Evolutionary conservation across 176 grass and related monocot genomes (phyloP).

Genomic region (Alopecurus myosuroides): DNA sequence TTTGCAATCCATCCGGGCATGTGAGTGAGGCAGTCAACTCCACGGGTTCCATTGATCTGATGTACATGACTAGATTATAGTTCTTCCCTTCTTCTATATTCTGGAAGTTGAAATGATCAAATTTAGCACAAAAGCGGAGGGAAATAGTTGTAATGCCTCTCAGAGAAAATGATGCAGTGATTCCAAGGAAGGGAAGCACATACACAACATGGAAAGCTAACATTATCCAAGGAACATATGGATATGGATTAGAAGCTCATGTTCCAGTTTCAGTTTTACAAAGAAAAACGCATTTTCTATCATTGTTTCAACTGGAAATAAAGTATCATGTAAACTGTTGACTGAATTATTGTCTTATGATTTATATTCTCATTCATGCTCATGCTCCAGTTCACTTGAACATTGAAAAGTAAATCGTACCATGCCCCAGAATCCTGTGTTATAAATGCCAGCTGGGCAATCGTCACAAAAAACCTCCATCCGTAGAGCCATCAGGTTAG

Average conservation of each 20-base stretch:
- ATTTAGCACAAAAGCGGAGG: background rate
- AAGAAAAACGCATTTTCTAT: background rate
- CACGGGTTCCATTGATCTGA: conserved; percentile 71
- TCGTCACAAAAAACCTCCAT: conserved; percentile 66
- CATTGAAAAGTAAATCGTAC: conserved; percentile 25
- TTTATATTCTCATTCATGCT: background rate
- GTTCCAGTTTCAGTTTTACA: background rate
- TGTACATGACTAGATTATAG: conserved; percentile 64
- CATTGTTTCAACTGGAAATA: background rate
- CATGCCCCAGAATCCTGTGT: conserved; percentile 91
- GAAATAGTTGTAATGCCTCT: background rate
- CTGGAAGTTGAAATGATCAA: conserved; percentile 37
- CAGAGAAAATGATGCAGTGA: too few relatives aligned
- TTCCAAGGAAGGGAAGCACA: too few relatives aligned
- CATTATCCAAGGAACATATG: background rate
- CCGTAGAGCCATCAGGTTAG: conserved; percentile 61
- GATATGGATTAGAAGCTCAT: background rate
- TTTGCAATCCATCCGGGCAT: conserved; percentile 1
- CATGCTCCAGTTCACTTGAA: background rate
- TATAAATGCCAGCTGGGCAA: conserved; percentile 64
- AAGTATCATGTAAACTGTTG: background rate
- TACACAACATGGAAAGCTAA: background rate
- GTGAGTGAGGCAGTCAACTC: conserved; percentile 45
- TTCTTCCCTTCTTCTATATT: conserved; percentile 71
- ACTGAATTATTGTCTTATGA: background rate